Conservation (phyloP, 75 land plant genomes). For the Cunninghamia lanceolata region DNA sequence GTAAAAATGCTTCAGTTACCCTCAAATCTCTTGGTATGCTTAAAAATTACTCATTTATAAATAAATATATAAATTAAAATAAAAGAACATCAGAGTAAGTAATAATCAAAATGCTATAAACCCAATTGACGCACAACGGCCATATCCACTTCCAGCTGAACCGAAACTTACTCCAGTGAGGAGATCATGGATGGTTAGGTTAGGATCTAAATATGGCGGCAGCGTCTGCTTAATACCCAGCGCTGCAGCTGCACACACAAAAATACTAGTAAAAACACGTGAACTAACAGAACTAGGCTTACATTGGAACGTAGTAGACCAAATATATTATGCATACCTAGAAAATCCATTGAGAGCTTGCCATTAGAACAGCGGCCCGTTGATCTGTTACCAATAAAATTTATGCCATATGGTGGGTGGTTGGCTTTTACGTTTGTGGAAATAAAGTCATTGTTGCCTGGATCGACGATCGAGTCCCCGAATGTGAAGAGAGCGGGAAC, state of each 20-base stretch:
- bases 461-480: slow-evolving; percentile 5
- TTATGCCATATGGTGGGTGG: background rate
- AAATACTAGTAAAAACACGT: too few species aligned
- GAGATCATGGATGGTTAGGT: slow-evolving; percentile 26
- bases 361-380: background rate
- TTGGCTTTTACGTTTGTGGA: background rate
- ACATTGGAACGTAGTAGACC: too few species aligned
- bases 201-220: slow-evolving; percentile 53
- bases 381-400: background rate
- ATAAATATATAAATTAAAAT: too few species aligned
- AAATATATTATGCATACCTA: too few species aligned
- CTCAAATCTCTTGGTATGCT: too few species aligned
- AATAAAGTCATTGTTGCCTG: slow-evolving; percentile 1
- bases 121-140: too few species aligned
- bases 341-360: background rate
- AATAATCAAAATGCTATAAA: background rate
- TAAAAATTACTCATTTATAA: too few species aligned
- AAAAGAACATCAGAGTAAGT: too few species aligned
- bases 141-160: slow-evolving; percentile 51
- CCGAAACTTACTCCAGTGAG: slow-evolving; percentile 62
- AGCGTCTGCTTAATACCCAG: slow-evolving; percentile 37
- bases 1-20: too few species aligned
- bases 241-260: slow-evolving; percentile 14
- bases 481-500: background rate
- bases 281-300: too few species aligned